A percentile compares a stretch with the other conserved stretches of the same genome.
Evolutionary conservation across 2,329 filamentous ascomycete genomes (phyloP).

Genomic region (Tolypocladium guangdongense): DNA sequence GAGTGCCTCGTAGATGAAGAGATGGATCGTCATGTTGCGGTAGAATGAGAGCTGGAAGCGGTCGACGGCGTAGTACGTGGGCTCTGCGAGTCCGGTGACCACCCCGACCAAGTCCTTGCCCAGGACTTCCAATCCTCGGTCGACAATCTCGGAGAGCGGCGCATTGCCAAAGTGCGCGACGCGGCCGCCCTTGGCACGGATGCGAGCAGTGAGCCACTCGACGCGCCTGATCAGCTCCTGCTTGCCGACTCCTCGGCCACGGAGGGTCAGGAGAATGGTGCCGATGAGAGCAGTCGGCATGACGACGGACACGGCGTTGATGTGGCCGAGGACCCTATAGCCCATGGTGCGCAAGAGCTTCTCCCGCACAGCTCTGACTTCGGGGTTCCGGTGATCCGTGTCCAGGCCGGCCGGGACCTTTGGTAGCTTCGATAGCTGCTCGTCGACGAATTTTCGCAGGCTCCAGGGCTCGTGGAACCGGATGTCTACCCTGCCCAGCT

Average conservation of each 20-base stretch:
- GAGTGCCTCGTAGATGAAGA: conserved; percentile 89
- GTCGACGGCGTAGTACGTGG: conserved; percentile 90
- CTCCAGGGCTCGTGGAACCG: conserved; percentile 97
- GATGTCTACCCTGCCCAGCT: conserved; percentile 85
- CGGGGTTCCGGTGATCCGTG: conserved; percentile 33
- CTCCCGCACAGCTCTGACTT: conserved; percentile 46
- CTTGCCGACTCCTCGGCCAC: conserved; percentile 85
- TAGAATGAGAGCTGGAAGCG: conserved; percentile 97
- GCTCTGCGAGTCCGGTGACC: conserved; percentile 70
- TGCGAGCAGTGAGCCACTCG: conserved; percentile 77
- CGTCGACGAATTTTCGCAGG: conserved; percentile 65
- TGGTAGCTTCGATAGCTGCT: conserved; percentile 53
- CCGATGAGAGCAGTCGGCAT: conserved; percentile 97
- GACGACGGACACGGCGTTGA: conserved; percentile 91
- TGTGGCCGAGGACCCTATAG: conserved; percentile 85
- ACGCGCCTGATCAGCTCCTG: conserved; percentile 75
- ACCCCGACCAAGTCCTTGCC: conserved; percentile 80
- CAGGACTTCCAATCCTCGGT: conserved; percentile 82
- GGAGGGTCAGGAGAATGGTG: conserved; percentile 80
- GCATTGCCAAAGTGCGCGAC: conserved; percentile 86
- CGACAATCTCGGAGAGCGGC: conserved; percentile 70
- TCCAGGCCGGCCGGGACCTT: conserved; percentile 28
- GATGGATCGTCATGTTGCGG: conserved; percentile 97
- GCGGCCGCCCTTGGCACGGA: conserved; percentile 76
- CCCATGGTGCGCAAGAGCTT: conserved; percentile 77